Percentiles rank a stretch among this genome's conserved stretches.
These are phyloP conservation scores for Scheffersomyces amazonensis DNA, from an alignment of 805 yeast genomes.

Conservation along the genomic window DNA sequence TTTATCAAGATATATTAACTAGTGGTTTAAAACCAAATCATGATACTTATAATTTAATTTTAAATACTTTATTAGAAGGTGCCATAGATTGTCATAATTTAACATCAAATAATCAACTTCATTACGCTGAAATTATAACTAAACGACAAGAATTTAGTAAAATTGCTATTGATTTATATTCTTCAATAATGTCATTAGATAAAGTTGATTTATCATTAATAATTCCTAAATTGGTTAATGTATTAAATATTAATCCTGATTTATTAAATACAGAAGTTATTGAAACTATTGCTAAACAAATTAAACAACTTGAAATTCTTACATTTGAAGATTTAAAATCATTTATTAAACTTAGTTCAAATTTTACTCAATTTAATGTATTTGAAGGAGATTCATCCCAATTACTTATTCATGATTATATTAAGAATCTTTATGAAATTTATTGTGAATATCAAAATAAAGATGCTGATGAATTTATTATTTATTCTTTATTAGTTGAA, in stretches of 20 bases:
- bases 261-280: conserved; percentile 19
- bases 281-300: background rate
- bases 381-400: conserved; percentile 11
- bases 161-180: conserved; percentile 42
- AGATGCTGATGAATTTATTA: conserved; percentile 33
- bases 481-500: conserved; percentile 52
- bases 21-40: conserved; percentile 47
- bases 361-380: conserved; percentile 15
- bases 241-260: conserved; percentile 25
- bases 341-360: conserved; percentile 29
- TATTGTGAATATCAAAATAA: conserved; percentile 22
- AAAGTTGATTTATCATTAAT: conserved; percentile 28
- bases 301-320: background rate
- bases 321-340: background rate
- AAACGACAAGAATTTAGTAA: conserved; percentile 45
- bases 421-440: conserved; percentile 24
- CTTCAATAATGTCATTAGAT: conserved; percentile 41
- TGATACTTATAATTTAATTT: conserved; percentile 49
- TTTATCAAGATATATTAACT: conserved; percentile 62
- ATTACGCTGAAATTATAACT: conserved; percentile 46
- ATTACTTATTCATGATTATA: conserved; percentile 22
- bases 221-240: conserved; percentile 33
- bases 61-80: conserved; percentile 51
- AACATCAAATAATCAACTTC: conserved; percentile 40
- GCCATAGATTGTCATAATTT: conserved; percentile 34